phyloP scores from a whole-genome alignment of 192 early-diverging fungal genomes.

The Phycomyces blakesleeanus region DNA sequence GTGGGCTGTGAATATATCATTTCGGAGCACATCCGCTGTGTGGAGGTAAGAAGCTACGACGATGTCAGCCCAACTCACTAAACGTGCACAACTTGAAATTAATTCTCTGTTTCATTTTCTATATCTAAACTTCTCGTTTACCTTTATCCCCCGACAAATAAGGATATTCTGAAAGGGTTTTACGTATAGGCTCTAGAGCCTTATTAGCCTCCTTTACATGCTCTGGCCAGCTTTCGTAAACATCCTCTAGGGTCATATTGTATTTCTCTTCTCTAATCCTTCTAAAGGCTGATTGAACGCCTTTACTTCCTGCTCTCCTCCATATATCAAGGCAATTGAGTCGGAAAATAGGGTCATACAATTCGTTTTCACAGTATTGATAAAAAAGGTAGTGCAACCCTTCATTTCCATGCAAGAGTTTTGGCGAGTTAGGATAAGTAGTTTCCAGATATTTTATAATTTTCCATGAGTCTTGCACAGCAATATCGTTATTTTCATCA shows the following conservation, averaged over 20 bases:
- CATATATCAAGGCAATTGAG: conserved; percentile 30
- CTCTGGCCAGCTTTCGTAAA: conserved; percentile 23
- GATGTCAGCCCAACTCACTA: conserved; percentile 43
- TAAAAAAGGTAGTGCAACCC: conserved; percentile 41
- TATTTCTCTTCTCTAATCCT: conserved; percentile 36
- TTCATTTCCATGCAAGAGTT: conserved; percentile 35
- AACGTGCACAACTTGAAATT: too few species aligned
- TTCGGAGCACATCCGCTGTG: conserved; percentile 25
- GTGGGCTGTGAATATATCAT: conserved; percentile 32
- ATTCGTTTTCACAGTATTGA: conserved; percentile 31
- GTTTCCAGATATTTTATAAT: conserved; percentile 59
- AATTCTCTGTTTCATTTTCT: background rate
- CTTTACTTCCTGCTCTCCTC: conserved; percentile 15
- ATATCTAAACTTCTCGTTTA: conserved; percentile 21
- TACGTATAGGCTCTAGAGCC: conserved; percentile 23
- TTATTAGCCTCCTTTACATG: conserved; percentile 26
- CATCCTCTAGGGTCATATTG: conserved; percentile 25
- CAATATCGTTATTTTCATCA: conserved; percentile 19
- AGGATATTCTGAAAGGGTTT: conserved; percentile 20
- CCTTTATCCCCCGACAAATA: conserved; percentile 40
- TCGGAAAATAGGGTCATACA: conserved; percentile 30
- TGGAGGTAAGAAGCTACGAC: conserved; percentile 34
- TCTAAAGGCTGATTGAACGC: conserved; percentile 34
- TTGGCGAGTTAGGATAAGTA: conserved; percentile 48
- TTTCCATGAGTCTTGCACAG: conserved; percentile 45